These are phyloP conservation scores for Diplodia corticola DNA, from an alignment of 2,329 filamentous ascomycete species.

Conservation along the genomic window DNA sequence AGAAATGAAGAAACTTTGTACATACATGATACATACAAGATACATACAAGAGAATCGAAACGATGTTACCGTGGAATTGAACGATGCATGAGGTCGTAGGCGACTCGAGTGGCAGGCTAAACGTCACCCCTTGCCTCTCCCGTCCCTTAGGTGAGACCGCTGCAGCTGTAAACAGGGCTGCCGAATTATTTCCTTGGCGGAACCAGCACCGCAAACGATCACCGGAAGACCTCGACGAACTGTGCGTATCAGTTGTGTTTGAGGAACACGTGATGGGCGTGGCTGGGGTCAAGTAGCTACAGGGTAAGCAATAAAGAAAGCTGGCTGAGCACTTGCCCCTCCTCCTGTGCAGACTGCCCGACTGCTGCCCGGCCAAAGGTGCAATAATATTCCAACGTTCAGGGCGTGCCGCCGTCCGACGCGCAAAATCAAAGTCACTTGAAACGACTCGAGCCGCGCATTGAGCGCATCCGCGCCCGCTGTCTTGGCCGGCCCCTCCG, in stretches of 20 bases:
- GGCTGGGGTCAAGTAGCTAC: background rate
- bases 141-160: background rate
- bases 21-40: background rate
- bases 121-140: background rate
- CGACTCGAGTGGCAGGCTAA: background rate
- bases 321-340: background rate
- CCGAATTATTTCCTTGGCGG: too few relatives aligned
- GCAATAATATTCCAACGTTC: background rate
- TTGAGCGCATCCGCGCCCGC: conserved; percentile 17
- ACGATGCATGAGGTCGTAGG: too few relatives aligned
- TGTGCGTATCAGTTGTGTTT: conserved; percentile 1
- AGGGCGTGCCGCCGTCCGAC: background rate
- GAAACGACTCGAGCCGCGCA: conserved; percentile 7
- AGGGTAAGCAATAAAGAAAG: conserved; percentile 10
- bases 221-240: background rate
- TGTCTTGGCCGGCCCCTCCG: conserved; percentile 17
- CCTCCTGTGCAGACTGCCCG: background rate
- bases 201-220: background rate
- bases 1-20: background rate
- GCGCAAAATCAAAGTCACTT: background rate
- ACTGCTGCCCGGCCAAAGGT: background rate
- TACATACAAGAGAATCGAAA: too few relatives aligned
- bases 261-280: conserved; percentile 19
- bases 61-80: too few relatives aligned
- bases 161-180: background rate